A percentile compares a stretch with the other conserved stretches of the same genome.
These are phyloP conservation scores for Cudoniella acicularis DNA, from an alignment of 495 filamentous ascomycete genomes.

Conservation along the genomic window DNA sequence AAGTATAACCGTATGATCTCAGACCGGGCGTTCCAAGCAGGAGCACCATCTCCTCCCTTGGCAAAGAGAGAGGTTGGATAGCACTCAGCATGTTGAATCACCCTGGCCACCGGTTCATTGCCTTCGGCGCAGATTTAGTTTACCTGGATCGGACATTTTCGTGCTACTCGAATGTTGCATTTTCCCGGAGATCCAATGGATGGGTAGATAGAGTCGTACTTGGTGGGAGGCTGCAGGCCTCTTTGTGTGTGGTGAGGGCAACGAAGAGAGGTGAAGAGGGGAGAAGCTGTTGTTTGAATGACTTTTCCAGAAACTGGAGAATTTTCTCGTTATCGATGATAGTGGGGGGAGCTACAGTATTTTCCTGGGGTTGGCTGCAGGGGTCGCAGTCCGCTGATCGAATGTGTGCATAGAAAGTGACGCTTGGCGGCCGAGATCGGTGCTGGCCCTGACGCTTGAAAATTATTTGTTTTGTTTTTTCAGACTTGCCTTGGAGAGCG, in stretches of 20 bases:
- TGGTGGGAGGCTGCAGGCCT: background rate
- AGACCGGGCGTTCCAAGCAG: conserved; percentile 38
- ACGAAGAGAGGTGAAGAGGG: background rate
- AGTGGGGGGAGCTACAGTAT: too few species aligned
- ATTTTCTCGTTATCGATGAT: too few species aligned
- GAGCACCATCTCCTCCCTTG: background rate
- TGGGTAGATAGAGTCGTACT: conserved; percentile 10
- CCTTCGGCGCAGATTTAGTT: conserved; percentile 3
- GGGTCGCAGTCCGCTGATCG: too few species aligned
- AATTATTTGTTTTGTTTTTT: too few species aligned
- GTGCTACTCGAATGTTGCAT: conserved; percentile 15
- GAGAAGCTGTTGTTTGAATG: too few species aligned
- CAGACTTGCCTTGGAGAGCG: too few species aligned
- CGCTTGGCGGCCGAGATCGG: too few species aligned
- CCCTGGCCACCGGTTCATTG: conserved; percentile 15
- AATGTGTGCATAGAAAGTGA: too few species aligned
- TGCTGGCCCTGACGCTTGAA: too few species aligned
- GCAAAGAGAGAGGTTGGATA: background rate
- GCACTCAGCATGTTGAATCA: background rate
- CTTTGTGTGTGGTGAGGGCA: background rate
- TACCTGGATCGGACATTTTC: conserved; percentile 18
- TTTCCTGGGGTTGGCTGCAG: too few species aligned
- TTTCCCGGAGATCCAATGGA: conserved; percentile 1
- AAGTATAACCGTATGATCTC: conserved; percentile 94
- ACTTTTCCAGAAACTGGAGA: too few species aligned